A percentile compares a stretch with the other conserved stretches of the same genome.
phyloP scores from a whole-genome alignment of 2,329 filamentous ascomycete species.

The Paecilomyces fulvus region DNA sequence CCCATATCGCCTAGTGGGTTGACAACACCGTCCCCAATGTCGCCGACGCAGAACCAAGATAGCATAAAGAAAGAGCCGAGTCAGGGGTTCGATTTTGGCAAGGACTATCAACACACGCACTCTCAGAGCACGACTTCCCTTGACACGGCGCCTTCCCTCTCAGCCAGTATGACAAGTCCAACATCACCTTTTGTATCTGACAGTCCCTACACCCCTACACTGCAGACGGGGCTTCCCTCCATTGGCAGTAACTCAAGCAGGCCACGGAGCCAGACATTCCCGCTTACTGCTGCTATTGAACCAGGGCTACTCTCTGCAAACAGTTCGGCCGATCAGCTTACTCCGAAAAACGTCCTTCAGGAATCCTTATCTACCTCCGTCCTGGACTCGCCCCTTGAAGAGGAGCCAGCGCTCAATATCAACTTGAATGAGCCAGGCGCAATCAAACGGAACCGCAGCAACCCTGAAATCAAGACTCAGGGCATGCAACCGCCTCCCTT shows the following conservation, averaged over 20 bases:
- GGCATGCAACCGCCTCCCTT: slow-evolving; percentile 32
- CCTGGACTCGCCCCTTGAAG: slow-evolving; percentile 45
- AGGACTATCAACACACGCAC: slow-evolving; percentile 55
- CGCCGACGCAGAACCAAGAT: slow-evolving; percentile 61
- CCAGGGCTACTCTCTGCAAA: slow-evolving; percentile 43
- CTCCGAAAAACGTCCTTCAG: slow-evolving; percentile 44
- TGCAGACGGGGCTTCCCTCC: slow-evolving; percentile 42
- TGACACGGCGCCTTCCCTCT: slow-evolving; percentile 59
- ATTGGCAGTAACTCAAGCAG: slow-evolving; percentile 54
- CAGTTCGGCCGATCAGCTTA: slow-evolving; percentile 45
- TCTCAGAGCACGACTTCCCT: slow-evolving; percentile 61
- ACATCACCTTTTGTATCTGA: slow-evolving; percentile 73
- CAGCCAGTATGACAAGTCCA: slow-evolving; percentile 63
- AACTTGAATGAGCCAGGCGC: slow-evolving; percentile 21
- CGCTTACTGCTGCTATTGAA: slow-evolving; percentile 48
- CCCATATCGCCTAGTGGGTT: slow-evolving; percentile 63
- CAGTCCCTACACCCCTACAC: slow-evolving; percentile 55
- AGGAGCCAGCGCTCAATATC: slow-evolving; percentile 26
- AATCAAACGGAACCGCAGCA: slow-evolving; percentile 38
- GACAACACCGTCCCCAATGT: slow-evolving; percentile 60
- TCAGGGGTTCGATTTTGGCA: slow-evolving; percentile 52
- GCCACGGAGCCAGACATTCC: slow-evolving; percentile 82
- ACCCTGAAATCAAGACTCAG: slow-evolving; percentile 35
- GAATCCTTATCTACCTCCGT: slow-evolving; percentile 33
- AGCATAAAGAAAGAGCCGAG: slow-evolving; percentile 53